Base-by-base conservation (phyloP, 805 yeast species). In the Metschnikowia matae region DNA sequence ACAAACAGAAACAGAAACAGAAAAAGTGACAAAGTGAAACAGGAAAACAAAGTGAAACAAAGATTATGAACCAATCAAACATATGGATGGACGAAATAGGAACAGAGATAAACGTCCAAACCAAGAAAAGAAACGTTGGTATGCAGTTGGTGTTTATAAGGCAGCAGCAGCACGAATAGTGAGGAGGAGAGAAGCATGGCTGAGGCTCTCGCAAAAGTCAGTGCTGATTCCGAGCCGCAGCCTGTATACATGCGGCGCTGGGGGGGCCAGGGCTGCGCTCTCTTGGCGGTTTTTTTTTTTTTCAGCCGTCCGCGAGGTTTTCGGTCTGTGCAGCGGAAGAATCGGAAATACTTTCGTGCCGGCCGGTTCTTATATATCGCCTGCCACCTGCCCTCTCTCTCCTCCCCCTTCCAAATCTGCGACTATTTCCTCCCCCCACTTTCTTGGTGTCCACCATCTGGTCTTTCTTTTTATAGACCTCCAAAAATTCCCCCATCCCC, bases 201-300 rank as follows among this genome's bases (percentile, higher is more conserved):
- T 5, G 38, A 17, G 38, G 32, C 21, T 39, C 34, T 36, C 40
- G 48, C 40, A 36, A 29, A 45, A 26, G 40, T 44, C 21, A 5
- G 14, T 13, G 46, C 17, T 11, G 21, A 15, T 44, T 31, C 40
- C 46, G 46, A 35, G 34, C 13, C 45, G 45, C 46, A 36, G 21
- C 32, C 39, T 44, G 49, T 52, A 50, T 40, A 50, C 47, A 47
- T 18, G 38, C 48, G 29, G 35, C 49, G 18, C 23, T 21, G 23
- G 23, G 23, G 23, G 23, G 23, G 26, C 46, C 44, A 40, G 50
- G 56, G 56, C 52, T 31, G 38, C 46, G 31, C 39, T 43, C 39
- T 14, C 40, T n/a, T 43, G 17, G 46, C 39, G 20, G 46, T 39
- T 17, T 43, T 43, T 44, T 17, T 44, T 17, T 43, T 43, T 44